Evolutionary conservation across 2,329 filamentous ascomycete species (phyloP), one percentile per base, ranked within the genome.

Genomic region (Fusarium oligoseptatum): DNA sequence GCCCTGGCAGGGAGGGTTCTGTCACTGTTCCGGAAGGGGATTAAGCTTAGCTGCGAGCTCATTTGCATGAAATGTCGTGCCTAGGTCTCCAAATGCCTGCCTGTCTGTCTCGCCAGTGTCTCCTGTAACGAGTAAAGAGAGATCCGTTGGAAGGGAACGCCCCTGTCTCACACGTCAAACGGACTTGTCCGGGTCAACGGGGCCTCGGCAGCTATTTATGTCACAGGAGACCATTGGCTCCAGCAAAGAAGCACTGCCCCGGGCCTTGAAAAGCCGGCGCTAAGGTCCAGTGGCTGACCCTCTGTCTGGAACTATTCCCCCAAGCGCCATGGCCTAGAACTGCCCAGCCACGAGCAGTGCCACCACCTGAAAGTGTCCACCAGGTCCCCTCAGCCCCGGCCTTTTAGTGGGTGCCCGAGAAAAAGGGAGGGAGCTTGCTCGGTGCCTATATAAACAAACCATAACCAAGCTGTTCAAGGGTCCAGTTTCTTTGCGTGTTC

Each of bases 161-260:
- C 48, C 48, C 48, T 29, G 24, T 29, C 24, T 29, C 24, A 52
- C 48, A 52, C 48, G 48, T 52, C 48, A 52, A 50, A 32, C 48
- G 48, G 48, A 32, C 48, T 52, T 52, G 48, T 29, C 48, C 48
- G 48, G 45, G 27, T 52, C 48, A 29, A 52, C 48, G 48, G 48
- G 48, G 32, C 48, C 48, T 52, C 48, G 48, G 27, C 48, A 71
- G 70, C 71, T 73, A 73, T 73, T 73, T 73, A 41, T 39, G 71
- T 52, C 48, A 20, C 22, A 36, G 22, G 9, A 29, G 41, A 32
- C 48, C 56, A 37, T 20, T 50, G 39, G 22, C 55, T 58, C 56
- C 41, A 27, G 43, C 52, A n/a, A 32, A 27, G 55, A 69, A 66
- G 62, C 68, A 75, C 58, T 64, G 72, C 72, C 72, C 58, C 48